These are phyloP conservation scores for Chytriomyces hyalinus DNA, from an alignment of 192 early-diverging fungal species.

Conservation along the genomic window DNA sequence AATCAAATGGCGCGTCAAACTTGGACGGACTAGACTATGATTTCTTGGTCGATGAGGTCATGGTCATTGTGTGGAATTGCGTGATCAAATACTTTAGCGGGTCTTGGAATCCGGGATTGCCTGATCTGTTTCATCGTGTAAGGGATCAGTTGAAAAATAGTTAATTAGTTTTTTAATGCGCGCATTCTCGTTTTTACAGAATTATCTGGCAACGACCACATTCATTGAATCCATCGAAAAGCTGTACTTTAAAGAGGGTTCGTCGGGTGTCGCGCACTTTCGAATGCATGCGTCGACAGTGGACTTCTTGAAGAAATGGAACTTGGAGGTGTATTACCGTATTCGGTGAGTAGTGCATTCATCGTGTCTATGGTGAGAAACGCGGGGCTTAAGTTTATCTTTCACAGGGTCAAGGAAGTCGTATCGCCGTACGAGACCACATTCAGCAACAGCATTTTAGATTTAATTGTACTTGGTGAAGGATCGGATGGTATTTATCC, in stretches of 20 bases:
- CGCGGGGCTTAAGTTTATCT: neutral
- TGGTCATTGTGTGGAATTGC: slow-evolving; percentile 9
- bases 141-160: neutral
- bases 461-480: neutral
- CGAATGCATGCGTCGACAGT: slow-evolving; percentile 34
- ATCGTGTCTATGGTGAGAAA: neutral
- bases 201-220: slow-evolving; percentile 17
- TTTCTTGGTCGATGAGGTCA: slow-evolving; percentile 22
- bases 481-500: neutral
- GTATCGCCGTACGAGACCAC: slow-evolving; percentile 40
- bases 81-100: neutral
- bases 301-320: slow-evolving; percentile 55
- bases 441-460: slow-evolving; percentile 4
- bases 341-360: slow-evolving; percentile 39
- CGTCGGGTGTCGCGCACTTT: slow-evolving; percentile 22
- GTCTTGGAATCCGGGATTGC: slow-evolving; percentile 23
- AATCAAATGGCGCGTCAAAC: no score
- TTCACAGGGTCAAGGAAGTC: slow-evolving; percentile 46
- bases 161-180: neutral
- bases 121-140: slow-evolving; percentile 22
- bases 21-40: neutral
- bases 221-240: slow-evolving; percentile 31
- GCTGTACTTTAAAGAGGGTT: neutral
- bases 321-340: slow-evolving; percentile 52
- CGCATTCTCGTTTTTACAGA: slow-evolving; percentile 11